These are phyloP conservation scores for Laburnicola sp. DNA, from an alignment of 2,329 filamentous ascomycete species.

Conservation along the genomic window DNA sequence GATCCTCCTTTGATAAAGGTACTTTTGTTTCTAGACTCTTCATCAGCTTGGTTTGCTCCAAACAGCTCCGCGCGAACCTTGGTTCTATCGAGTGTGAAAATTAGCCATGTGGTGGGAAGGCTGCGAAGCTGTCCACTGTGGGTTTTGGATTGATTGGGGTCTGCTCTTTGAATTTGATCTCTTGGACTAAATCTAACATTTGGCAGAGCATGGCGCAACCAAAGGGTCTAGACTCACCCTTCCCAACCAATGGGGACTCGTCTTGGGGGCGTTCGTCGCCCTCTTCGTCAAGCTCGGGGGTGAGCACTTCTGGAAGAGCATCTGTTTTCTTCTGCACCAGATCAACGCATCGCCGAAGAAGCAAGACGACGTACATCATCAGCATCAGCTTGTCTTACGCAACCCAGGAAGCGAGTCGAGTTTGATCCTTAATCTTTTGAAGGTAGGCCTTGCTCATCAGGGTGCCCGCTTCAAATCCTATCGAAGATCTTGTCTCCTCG, in stretches of 20 bases:
- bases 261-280: constrained; percentile 13
- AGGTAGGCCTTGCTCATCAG: background rate
- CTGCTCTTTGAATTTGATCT: background rate
- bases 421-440: background rate
- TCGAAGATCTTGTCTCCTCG: background rate
- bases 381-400: constrained; percentile 2
- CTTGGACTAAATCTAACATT: background rate
- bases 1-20: too few species aligned
- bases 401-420: background rate
- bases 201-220: constrained; percentile 16
- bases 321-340: constrained; percentile 7
- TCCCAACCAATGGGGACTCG: constrained; percentile 16
- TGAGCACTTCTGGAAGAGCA: constrained; percentile 9
- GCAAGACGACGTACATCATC: constrained; percentile 3
- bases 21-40: background rate
- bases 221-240: constrained; percentile 33
- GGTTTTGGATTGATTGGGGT: constrained; percentile 10
- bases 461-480: background rate
- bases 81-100: background rate
- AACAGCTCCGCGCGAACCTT: background rate
- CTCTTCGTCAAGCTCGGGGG: constrained; percentile 12
- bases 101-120: background rate
- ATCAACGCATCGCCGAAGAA: background rate
- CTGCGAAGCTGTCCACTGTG: constrained; percentile 6
- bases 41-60: background rate